Evolutionary conservation across 305 asterid genomes (phyloP).

Genomic region (Fraxinus nigra): DNA sequence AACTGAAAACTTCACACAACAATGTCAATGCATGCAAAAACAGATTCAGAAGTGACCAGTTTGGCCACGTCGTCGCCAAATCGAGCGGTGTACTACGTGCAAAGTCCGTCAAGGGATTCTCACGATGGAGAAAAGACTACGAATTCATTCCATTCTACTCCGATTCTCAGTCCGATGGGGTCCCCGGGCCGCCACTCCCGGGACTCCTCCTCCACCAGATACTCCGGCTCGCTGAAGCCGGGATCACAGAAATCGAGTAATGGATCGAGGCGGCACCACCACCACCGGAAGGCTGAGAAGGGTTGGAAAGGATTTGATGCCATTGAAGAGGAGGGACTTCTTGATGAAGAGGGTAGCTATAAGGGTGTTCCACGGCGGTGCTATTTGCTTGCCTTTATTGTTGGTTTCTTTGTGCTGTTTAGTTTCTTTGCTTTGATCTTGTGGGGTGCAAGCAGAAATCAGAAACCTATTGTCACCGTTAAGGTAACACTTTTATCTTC

Average conservation of each 20-base stretch:
- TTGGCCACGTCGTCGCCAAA: slow-evolving; percentile 81
- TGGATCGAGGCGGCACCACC: slow-evolving; percentile 53
- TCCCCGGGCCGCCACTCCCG: slow-evolving; percentile 94
- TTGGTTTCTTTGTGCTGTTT: slow-evolving; percentile 68
- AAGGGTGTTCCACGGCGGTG: slow-evolving; percentile 63
- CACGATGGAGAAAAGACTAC: slow-evolving; percentile 95
- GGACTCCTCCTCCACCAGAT: slow-evolving; percentile 89
- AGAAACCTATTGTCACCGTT: slow-evolving; percentile 77
- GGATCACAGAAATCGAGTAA: slow-evolving; percentile 85
- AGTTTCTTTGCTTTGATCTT: slow-evolving; percentile 74
- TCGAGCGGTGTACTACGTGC: slow-evolving; percentile 81
- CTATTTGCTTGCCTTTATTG: slow-evolving; percentile 60
- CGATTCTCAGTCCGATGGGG: slow-evolving; percentile 82
- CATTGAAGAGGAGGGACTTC: slow-evolving; percentile 83
- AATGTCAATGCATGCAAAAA: slow-evolving; percentile 68
- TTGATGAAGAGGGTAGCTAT: slow-evolving; percentile 56
- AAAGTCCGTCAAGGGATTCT: slow-evolving; percentile 88
- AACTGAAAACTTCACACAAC: neutral
- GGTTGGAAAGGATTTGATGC: slow-evolving; percentile 88
- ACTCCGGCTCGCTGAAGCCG: slow-evolving; percentile 82
- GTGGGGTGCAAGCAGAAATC: slow-evolving; percentile 93
- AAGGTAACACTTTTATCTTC: slow-evolving; percentile 37
- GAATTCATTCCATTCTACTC: slow-evolving; percentile 83
- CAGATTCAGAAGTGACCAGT: slow-evolving; percentile 89
- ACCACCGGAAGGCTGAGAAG: slow-evolving; percentile 41